A percentile compares a stretch with the other conserved stretches of the same genome.
Conservation (phyloP, 2,329 filamentous ascomycete genomes). For the Lachnellula willkommii region DNA sequence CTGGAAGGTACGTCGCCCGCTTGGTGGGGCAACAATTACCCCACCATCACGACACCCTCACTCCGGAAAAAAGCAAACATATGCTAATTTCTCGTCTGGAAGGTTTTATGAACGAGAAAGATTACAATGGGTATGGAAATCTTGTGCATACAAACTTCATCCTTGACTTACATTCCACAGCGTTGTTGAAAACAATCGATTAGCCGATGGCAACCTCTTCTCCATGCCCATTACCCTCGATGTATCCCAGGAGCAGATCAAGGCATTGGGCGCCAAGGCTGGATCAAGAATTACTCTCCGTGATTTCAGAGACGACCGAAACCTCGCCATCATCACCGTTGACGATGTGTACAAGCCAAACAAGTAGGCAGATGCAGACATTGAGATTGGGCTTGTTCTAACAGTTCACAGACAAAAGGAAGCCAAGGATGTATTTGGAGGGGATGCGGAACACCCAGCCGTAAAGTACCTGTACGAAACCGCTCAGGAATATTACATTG, state of each 20-base stretch:
- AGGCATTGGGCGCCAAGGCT: slow-evolving; percentile 68
- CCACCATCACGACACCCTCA: slow-evolving; percentile 12
- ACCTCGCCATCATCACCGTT: slow-evolving; percentile 90
- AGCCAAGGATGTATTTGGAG: slow-evolving; percentile 90
- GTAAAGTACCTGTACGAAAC: slow-evolving; percentile 82
- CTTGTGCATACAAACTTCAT: neutral
- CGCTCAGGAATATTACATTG: slow-evolving; percentile 83
- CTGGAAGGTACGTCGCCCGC: slow-evolving; percentile 68
- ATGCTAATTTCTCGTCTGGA: slow-evolving; percentile 23
- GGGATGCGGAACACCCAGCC: slow-evolving; percentile 84
- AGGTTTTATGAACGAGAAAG: slow-evolving; percentile 97
- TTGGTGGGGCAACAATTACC: slow-evolving; percentile 22
- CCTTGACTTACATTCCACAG: slow-evolving; percentile 43
- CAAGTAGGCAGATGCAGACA: slow-evolving; percentile 58
- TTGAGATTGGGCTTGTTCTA: slow-evolving; percentile 4
- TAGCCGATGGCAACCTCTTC: slow-evolving; percentile 85
- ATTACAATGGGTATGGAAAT: slow-evolving; percentile 77
- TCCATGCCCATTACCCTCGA: slow-evolving; percentile 97
- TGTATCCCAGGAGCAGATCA: slow-evolving; percentile 67
- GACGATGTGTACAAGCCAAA: slow-evolving; percentile 94
- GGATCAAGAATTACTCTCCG: slow-evolving; percentile 81
- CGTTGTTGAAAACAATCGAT: slow-evolving; percentile 82
- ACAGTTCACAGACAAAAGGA: slow-evolving; percentile 63
- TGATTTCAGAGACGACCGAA: slow-evolving; percentile 93
- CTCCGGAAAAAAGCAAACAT: slow-evolving; percentile 9